These are phyloP conservation scores for Plasmodium cynomolgi DNA, from an alignment of 169 alveolate genomes.

Conservation along the genomic window DNA sequence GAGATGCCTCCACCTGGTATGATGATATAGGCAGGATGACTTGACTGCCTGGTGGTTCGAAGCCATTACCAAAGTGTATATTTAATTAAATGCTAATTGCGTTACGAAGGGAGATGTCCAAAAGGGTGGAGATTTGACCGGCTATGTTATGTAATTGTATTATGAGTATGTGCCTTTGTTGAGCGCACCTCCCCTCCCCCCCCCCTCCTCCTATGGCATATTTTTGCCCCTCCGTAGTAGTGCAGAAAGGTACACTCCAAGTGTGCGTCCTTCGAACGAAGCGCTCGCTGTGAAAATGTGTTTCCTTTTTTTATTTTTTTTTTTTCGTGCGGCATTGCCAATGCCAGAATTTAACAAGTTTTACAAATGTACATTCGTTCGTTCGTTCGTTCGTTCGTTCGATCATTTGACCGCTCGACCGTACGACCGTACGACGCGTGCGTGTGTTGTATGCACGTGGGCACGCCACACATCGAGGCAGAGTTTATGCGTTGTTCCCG, in stretches of 20 bases:
- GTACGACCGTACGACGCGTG: neutral
- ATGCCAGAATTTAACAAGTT: constrained; percentile 12
- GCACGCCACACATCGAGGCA: neutral
- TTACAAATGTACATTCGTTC: neutral
- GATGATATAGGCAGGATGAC: neutral
- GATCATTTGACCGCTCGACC: neutral
- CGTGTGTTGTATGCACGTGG: neutral
- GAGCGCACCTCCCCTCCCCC: neutral
- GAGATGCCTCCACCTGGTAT: neutral
- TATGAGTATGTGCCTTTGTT: neutral
- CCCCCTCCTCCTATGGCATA: neutral
- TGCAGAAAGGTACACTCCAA: neutral
- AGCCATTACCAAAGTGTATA: neutral
- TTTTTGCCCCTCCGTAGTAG: neutral
- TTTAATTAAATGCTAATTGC: neutral
- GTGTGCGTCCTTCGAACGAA: neutral
- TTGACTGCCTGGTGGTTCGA: neutral
- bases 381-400: neutral
- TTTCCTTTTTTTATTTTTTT: neutral
- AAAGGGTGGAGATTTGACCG: neutral
- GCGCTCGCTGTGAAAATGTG: neutral
- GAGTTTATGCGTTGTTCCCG: neutral
- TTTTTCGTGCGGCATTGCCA: neutral
- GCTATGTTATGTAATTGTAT: neutral
- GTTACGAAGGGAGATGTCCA: neutral